Conservation (phyloP, 306 rosid species). For the Carpinus viminea region DNA sequence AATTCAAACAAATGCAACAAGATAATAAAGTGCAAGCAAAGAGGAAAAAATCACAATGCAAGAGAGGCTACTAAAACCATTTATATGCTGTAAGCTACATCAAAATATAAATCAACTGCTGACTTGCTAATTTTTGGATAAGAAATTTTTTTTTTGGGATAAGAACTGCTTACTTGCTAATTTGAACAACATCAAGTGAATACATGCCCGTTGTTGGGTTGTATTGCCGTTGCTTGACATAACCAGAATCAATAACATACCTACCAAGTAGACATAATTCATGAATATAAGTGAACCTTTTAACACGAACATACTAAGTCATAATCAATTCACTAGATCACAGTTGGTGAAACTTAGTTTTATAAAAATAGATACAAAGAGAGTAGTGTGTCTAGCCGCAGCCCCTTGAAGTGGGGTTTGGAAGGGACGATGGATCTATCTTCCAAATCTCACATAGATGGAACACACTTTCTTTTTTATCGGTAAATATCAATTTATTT, state of each 20-base stretch:
- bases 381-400: neutral
- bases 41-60: neutral
- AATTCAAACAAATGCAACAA: neutral
- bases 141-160: too few species aligned
- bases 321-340: constrained; percentile 21
- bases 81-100: constrained; percentile 18
- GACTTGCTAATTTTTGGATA: too few species aligned
- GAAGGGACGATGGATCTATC: neutral
- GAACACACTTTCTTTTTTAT: neutral
- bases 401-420: too few species aligned
- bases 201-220: constrained; percentile 98
- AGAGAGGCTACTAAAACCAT: constrained; percentile 1
- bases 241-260: constrained; percentile 94
- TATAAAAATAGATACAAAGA: neutral
- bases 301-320: constrained; percentile 21
- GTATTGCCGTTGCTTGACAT: constrained; percentile 95
- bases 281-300: constrained; percentile 7
- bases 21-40: neutral
- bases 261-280: constrained; percentile 40
- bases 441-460: neutral
- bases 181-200: constrained; percentile 93
- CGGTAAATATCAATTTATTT: too few species aligned
- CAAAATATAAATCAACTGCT: constrained; percentile 17
- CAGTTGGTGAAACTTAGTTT: neutral
- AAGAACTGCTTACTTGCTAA: too few species aligned